phyloP scores from a whole-genome alignment of 441 rosid genomes.

The Erodium texanum region DNA sequence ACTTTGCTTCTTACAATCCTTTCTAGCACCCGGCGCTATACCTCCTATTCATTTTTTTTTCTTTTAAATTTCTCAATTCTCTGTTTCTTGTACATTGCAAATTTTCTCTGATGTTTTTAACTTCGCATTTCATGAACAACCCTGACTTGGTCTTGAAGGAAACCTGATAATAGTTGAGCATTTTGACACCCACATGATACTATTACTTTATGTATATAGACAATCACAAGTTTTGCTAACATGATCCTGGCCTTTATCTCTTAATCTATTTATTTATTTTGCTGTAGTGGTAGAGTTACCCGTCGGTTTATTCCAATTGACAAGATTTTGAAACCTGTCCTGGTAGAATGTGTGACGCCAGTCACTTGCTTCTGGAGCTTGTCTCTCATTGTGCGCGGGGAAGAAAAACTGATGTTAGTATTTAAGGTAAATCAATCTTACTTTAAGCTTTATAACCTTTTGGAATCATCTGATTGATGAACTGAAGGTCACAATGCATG shows the following conservation, averaged over 20 bases:
- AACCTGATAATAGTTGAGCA: not conserved
- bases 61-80: not conserved
- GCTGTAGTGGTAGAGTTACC: slow-evolving; percentile 47
- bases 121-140: not conserved
- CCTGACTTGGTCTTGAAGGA: not conserved
- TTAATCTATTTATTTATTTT: not conserved
- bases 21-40: not conserved
- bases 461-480: not conserved
- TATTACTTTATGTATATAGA: not conserved
- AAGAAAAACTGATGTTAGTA: slow-evolving; percentile 54
- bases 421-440: slow-evolving; percentile 45
- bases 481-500: not conserved
- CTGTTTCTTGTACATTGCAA: slow-evolving; percentile 5
- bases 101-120: slow-evolving; percentile 8
- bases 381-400: slow-evolving; percentile 53
- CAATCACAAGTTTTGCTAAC: not conserved
- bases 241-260: not conserved
- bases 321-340: slow-evolving; percentile 68
- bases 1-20: not conserved
- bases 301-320: slow-evolving; percentile 56
- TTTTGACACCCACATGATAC: not conserved
- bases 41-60: not conserved
- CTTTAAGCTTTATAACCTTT: slow-evolving; percentile 7
- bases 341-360: slow-evolving; percentile 68
- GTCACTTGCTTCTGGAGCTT: slow-evolving; percentile 81